These are phyloP conservation scores for Flaveria linearis DNA, from an alignment of 129 eudicot genomes.

Conservation along the genomic window DNA sequence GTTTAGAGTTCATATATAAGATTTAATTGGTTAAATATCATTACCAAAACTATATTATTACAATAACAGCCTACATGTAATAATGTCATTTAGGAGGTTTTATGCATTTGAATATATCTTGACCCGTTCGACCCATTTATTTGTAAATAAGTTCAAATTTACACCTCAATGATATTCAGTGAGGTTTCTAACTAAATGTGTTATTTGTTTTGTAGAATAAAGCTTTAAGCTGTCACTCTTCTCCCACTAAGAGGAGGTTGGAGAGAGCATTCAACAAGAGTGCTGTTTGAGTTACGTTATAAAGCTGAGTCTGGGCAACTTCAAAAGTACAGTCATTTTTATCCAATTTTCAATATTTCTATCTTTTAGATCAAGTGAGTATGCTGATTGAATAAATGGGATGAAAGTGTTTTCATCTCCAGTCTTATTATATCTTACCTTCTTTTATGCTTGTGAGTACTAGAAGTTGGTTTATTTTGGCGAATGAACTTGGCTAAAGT, in stretches of 20 bases:
- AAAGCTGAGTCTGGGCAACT: slow-evolving; percentile 7
- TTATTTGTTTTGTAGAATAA: slow-evolving; percentile 43
- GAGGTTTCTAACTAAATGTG: slow-evolving; percentile 3
- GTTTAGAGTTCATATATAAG: neutral
- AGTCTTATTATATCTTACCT: slow-evolving; percentile 10
- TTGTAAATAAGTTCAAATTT: too few relatives aligned
- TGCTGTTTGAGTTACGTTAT: slow-evolving; percentile 27
- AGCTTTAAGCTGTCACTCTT: slow-evolving; percentile 44
- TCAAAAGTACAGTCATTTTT: slow-evolving; percentile 20
- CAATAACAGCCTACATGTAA: neutral
- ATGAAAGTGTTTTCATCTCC: slow-evolving; percentile 29
- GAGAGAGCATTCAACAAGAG: slow-evolving; percentile 47
- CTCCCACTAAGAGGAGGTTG: slow-evolving; percentile 54
- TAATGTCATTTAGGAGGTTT: neutral
- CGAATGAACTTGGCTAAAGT: neutral
- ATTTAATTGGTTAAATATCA: neutral
- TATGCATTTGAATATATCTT: neutral
- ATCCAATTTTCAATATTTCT: slow-evolving; percentile 11
- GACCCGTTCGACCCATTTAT: slow-evolving; percentile 8
- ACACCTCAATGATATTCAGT: neutral
- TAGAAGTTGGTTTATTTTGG: slow-evolving; percentile 19
- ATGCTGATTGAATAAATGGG: slow-evolving; percentile 29
- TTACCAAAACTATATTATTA: neutral
- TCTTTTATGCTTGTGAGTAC: slow-evolving; percentile 27
- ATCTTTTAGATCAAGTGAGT: slow-evolving; percentile 12